A percentile compares a stretch with the other conserved stretches of the same genome.
phyloP scores from a whole-genome alignment of 768 basidiomycete species.

The Amanita inopinata region DNA sequence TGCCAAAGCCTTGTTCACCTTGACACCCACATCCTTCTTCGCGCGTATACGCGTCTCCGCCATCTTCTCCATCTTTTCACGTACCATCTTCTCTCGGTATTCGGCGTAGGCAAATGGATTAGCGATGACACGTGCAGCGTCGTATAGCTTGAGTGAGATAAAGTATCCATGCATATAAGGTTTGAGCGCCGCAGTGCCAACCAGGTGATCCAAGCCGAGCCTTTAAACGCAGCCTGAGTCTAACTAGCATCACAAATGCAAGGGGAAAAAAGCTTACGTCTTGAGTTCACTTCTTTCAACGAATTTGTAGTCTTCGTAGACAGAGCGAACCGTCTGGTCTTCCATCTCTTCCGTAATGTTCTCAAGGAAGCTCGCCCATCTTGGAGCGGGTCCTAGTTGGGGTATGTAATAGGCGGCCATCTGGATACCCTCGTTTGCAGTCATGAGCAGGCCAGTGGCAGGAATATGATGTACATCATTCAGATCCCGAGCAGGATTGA shows the following conservation, averaged over 20 bases:
- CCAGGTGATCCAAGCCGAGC: constrained; percentile 88
- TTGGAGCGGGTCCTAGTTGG: constrained; percentile 91
- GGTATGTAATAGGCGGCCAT: constrained; percentile 94
- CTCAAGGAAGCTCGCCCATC: constrained; percentile 97
- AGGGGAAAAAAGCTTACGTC: constrained; percentile 41
- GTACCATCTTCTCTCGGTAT: constrained; percentile 80
- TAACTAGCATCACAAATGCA: constrained; percentile 3
- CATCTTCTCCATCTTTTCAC: constrained; percentile 87
- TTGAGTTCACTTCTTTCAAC: constrained; percentile 80
- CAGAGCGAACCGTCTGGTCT: constrained; percentile 64
- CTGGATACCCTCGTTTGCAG: constrained; percentile 94
- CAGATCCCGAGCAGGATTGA: constrained; percentile 83
- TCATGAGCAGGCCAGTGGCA: constrained; percentile 80
- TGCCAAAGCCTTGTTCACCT: constrained; percentile 74
- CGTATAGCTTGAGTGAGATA: constrained; percentile 90
- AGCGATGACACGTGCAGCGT: constrained; percentile 88
- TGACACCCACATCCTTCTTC: constrained; percentile 60
- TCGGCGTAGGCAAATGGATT: constrained; percentile 96
- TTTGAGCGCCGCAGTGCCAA: constrained; percentile 91
- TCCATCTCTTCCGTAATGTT: constrained; percentile 99
- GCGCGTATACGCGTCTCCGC: constrained; percentile 88
- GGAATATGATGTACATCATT: constrained; percentile 89
- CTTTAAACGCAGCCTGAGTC: constrained; percentile 32
- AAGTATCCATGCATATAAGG: constrained; percentile 99
- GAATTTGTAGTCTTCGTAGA: constrained; percentile 98